Base-by-base conservation (phyloP, 805 yeast species). In the Candida tallmaniae region DNA sequence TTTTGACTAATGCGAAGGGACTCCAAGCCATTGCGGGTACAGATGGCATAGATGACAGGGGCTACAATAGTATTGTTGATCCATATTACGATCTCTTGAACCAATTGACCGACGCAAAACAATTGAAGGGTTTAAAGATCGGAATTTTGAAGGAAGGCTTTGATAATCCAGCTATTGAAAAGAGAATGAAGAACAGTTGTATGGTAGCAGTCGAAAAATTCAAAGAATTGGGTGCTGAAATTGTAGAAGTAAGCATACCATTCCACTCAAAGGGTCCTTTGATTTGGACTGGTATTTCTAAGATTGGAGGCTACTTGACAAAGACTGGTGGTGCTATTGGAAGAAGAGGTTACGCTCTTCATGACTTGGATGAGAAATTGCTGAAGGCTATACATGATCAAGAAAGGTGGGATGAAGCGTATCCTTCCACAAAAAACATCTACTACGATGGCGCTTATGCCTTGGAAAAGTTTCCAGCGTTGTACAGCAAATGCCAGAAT, bases 261-360 rank as follows among this genome's bases (percentile, higher is more conserved):
- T 42, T 54, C 38, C 68, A 62, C 38, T 37, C 56, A 3, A 46
- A 48, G 28, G 68, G 64, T 8, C 62, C 68, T 6, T 58, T 56
- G 23, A 51, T 62, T 29, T 61, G 68, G 68, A 58, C 62, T 13
- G 41, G 51, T 53, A 24, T 55, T 47, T 35, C 59, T 42, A 34
- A 53, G 52, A 38, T 45, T 41, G 35, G 51, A 50, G 25, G 60
- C 38, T 31, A 33, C 42, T 12, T 27, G 31, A 19, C 41, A 39
- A 34, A 48, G 29, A 19, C 19, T 21, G 35, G 49, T 39, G 10
- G 32, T 37, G 23, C 48, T 34, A 27, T 39, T 2, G 56, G 57
- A 15, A 46, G 56, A 15, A 37, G 53, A 28, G 41, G 48, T 6
- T 21, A 47, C 39, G 37, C 43, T 16, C 34, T 45, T 19, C 39